These are phyloP conservation scores for Pachyrhizus erosus DNA, from an alignment of 306 rosid genomes.

Conservation along the genomic window DNA sequence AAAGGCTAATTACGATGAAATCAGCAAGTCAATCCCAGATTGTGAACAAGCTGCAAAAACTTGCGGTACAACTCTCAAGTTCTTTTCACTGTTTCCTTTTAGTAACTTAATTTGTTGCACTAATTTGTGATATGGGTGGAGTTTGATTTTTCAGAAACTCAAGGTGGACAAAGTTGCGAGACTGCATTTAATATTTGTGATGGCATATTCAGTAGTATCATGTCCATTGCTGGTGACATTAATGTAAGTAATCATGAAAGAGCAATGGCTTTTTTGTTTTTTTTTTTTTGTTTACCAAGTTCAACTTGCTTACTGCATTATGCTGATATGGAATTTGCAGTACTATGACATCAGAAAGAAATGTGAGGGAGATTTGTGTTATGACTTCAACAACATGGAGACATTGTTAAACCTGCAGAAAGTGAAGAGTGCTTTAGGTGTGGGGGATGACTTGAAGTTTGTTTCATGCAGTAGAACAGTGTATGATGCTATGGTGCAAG, in stretches of 20 bases:
- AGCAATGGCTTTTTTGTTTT: neutral
- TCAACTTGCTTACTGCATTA: neutral
- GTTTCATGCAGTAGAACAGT: conserved; percentile 75
- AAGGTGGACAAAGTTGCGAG: conserved; percentile 64
- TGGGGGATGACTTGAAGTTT: conserved; percentile 56
- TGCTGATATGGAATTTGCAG: conserved; percentile 53
- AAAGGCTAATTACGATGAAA: conserved; percentile 44
- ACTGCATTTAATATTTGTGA: conserved; percentile 50
- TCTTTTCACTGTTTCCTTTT: neutral
- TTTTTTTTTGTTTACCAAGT: neutral
- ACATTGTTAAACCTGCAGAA: conserved; percentile 54
- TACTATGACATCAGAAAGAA: conserved; percentile 84
- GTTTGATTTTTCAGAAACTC: conserved; percentile 52
- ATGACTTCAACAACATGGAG: conserved; percentile 83
- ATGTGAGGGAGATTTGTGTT: conserved; percentile 76
- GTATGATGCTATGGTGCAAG: conserved; percentile 61
- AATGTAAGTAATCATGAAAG: conserved; percentile 60
- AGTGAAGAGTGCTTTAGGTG: conserved; percentile 76
- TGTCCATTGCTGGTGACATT: conserved; percentile 48
- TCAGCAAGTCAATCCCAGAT: conserved; percentile 58
- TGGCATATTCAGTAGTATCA: conserved; percentile 49
- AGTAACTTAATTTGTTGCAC: neutral
- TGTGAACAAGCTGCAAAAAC: conserved; percentile 55
- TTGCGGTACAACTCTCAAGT: conserved; percentile 57
- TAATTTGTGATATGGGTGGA: neutral